Base-by-base conservation (phyloP, 1,139 yeast species). In the Schwanniomyces etchellsii region DNA sequence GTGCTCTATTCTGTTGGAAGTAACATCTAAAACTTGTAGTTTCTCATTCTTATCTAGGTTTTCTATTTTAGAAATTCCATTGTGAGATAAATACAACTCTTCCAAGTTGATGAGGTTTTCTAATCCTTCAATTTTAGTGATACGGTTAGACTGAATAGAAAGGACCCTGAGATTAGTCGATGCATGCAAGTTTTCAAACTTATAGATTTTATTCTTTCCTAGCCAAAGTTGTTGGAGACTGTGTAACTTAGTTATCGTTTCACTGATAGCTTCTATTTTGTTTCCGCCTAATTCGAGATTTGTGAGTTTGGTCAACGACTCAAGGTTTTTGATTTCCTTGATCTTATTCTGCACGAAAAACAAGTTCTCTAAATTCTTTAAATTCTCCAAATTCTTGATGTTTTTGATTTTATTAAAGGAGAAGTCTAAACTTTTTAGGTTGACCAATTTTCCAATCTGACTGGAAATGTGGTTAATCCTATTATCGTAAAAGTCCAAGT, bases 281-380 rank as follows among this genome's bases (percentile, higher is more conserved):
- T 93, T 93, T 18, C 97, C 98, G 6, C 98, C 99, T 26, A 93
- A 64, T 53, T 93, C 99, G 36, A 91, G 63, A 44, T 82, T 84
- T 32, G 62, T 72, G 43, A 91, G 55, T n/a, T 73, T 64, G 1
- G 56, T 58, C 35, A 89, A 64, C 2, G 69, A 64, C 9, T 72
- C 77, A 31, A 93, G 47, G 43, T 81, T 80, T 38, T 76, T 78
- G 40, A 93, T 86, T 35, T 73, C 80, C 17, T 72, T 58, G 29
- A 93, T 86, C 49, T 77, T 84, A 55, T 93, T 93, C 50, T 91
- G 97, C 26, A 93, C 95, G 55, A 91, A 76, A 50, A 77, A 93
- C 27, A 93, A 52, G 39, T 82, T 76, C 42, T 74, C 76, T 42
- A 93, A 57, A 4, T 80, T 64, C 1, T 60, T 62, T 43, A 89